Evolutionary conservation across 1,284 basidiomycete genomes (phyloP), one percentile per base, ranked within the genome.

Genomic region (Rhodotorula sp.): DNA sequence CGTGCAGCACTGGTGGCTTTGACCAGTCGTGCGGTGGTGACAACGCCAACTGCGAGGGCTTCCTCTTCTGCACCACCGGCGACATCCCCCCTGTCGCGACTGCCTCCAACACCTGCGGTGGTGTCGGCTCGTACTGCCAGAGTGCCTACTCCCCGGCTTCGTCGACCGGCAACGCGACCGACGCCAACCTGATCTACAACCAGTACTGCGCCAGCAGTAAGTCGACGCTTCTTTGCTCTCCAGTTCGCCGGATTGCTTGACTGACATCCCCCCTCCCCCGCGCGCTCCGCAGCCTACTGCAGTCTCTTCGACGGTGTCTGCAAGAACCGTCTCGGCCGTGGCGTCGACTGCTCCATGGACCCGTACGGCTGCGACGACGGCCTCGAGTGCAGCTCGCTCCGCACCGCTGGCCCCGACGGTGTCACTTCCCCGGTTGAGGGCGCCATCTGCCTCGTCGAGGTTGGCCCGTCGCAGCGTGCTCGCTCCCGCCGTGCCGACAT

Each of bases 1-100:
- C 16, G 28, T 7, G 19, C 52, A 63, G 70, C 67, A 63, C 66
- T 45, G 72, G 68, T 48, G 69, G 66, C n/a, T 73, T 71, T 64
- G 26, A 26, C 28, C 59, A 68, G 56, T 56, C 34, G 7, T 73
- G 72, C 61, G 58, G 19, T 19, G 21, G 8, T 2, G 38, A 43
- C 65, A 68, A 72, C 63, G 2, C 43, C 3, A 48, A 63, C 64
- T 73, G 71, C 68, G 50, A 49, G 12, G 69, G 69, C 26, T 62
- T n/a, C 60, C 63, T 69, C n/a, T 65, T 70, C 68, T 73, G 71
- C 66, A 38, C 45, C 19, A 15, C 23, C 16, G 8, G n/a, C 8
- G 60, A 68, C 19, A n/a, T 26, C 31, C 45, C 54, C 21, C 21
- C 52, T 12, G 2, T 19, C 34, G 26, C 38, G 38, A 43, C 38